Percentiles rank a stretch among this genome's conserved stretches.
Evolutionary conservation across 768 basidiomycete species (phyloP).

Genomic region (Rhizopogon roseolus): DNA sequence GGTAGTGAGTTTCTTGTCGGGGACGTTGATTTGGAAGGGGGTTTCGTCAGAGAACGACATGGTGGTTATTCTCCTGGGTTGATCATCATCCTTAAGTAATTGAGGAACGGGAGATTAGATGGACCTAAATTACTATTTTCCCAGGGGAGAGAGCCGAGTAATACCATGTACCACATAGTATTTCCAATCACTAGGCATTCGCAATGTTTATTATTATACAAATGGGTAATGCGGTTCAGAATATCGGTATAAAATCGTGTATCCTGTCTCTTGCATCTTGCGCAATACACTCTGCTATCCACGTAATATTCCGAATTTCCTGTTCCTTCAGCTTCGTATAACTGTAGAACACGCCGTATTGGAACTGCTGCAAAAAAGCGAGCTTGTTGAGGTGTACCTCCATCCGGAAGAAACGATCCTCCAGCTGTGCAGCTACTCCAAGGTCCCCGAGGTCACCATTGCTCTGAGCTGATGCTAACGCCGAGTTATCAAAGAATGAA

Average conservation of each 20-base stretch:
- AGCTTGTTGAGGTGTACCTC: slow-evolving; percentile 95
- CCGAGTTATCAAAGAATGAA: slow-evolving; percentile 73
- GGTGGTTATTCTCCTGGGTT: background rate
- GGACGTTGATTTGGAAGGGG: slow-evolving; percentile 45
- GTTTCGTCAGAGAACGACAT: slow-evolving; percentile 25
- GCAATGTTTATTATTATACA: background rate
- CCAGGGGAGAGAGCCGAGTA: no score
- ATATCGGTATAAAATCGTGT: slow-evolving; percentile 91
- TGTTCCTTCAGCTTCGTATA: slow-evolving; percentile 92
- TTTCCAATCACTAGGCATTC: background rate
- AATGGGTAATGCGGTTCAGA: slow-evolving; percentile 37
- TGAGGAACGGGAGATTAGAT: no score
- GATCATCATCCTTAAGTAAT: no score
- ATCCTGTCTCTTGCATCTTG: slow-evolving; percentile 96
- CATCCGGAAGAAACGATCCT: slow-evolving; percentile 91
- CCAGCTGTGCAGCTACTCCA: slow-evolving; percentile 63
- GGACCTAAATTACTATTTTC: no score
- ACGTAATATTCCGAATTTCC: slow-evolving; percentile 83
- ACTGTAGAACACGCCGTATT: slow-evolving; percentile 87
- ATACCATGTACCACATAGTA: no score
- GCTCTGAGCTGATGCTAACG: slow-evolving; percentile 21
- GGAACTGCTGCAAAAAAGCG: slow-evolving; percentile 95
- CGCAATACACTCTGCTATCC: slow-evolving; percentile 98
- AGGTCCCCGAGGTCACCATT: slow-evolving; percentile 36
- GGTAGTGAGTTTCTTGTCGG: slow-evolving; percentile 34